Evolutionary conservation across 1,139 yeast species (phyloP), one percentile per base, ranked within the genome.

Genomic region (Candida smagusa): DNA sequence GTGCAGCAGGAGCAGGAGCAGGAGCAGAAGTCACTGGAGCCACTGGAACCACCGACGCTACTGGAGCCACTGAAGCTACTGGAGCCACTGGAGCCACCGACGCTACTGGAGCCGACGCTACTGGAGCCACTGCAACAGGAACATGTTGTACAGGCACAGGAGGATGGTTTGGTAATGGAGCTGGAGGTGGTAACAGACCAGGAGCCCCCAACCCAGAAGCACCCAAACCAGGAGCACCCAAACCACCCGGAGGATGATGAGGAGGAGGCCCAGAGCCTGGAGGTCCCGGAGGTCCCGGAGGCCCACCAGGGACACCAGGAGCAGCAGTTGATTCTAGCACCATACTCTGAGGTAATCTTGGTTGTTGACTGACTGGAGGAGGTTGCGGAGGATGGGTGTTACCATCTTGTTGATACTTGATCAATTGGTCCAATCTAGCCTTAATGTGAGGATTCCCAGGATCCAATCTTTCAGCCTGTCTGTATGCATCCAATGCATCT

Each of bases 401-500:
- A 34, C 88, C 87, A 46, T 82, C 88, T 51, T 81, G 83, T 62
- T 83, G 88, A 55, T 79, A 79, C 52, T 81, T 81, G 37, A 81
- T 79, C 56, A 92, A 72, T 52, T 89, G 95, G 50, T 89, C 95
- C 52, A 92, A 74, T 50, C 98, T 78, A 35, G 92, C 90, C 64
- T 88, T 89, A 53, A 92, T 92, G 61, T 90, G 97, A 35, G 94
- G 89, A 58, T 92, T 90, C 43, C 81, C 84, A 25, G 98, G 97
- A 59, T 92, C 97, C 50, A 92, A 78, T 42, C 95, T 80, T 38
- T 95, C 95, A 6, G 98, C 98, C 49, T 95, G 94, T 54, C 88
- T 84, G 60, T 92, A 92, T 7, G 98, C 98, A 63, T 92, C 97
- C 48, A 92, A 70, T 1, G 98, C 98, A 59, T 92, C 98, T 46